Evolutionary conservation across 129 eudicot species (phyloP), one percentile per base, ranked within the genome.

Genomic region (Deinandra increscens): DNA sequence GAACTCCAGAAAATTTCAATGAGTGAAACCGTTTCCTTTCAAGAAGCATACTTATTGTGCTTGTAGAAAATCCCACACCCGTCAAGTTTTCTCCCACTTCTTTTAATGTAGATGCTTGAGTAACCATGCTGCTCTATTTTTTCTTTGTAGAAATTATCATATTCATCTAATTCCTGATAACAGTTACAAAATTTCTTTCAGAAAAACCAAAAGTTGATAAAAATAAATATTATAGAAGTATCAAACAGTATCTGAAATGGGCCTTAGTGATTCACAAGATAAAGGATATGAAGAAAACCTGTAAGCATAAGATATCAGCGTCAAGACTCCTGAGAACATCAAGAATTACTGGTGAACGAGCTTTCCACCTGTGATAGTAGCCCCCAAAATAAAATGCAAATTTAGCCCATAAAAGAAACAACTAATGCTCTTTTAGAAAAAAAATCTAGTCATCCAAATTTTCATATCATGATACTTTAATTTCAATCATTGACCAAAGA

Each of bases 11-110:
- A 33, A 9, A 7, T 70, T 64, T 51, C 14, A 17, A 41, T 43
- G 68, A 39, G 55, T 64, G 20, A 9, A 9, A 58, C 19, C 42
- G 23, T 11, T 41, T 65, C 59, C 26, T 37, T 39, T 68, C 38
- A 69, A 60, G 48, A 46, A 46, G 43, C 83, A 29, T 80, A 89
- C 98, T 66, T 81, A 71, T 74, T 70, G 42, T 51, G 83, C 70
- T 85, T 86, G 84, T 93, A 93, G 80, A 93, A 93, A 45, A 93
- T 83, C 43, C 97, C 98, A 74, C 98, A 93, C 14, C 98, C 98
- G 60, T 93, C 98, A 45, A 84, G 85, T 82, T 89, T 93, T 58
- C 75, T 79, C 66, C 98, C 97, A 62, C 81, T 83, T 79, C 98
- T 87, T 45, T 84, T 70, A 56, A 84, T 54, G 81, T 93, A 93